Percentiles rank a stretch among this genome's conserved stretches.
Conservation (phyloP, 768 basidiomycete genomes). For the Hirschioporus abietinus region DNA sequence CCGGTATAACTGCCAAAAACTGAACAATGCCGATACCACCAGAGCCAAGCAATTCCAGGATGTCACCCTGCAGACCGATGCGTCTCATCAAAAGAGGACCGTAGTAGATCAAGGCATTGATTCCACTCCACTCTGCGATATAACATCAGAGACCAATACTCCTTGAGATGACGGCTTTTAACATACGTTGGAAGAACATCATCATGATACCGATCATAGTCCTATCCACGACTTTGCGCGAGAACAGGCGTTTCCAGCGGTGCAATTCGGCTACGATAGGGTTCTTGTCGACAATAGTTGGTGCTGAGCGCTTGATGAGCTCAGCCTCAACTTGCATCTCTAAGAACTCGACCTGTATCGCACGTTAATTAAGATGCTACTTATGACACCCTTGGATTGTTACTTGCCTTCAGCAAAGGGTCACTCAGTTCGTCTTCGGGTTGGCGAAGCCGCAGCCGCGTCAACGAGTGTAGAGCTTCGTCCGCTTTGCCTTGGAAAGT, state of each 20-base stretch:
- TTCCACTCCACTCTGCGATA: slow-evolving; percentile 77
- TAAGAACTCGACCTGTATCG: slow-evolving; percentile 56
- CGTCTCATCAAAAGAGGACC: slow-evolving; percentile 66
- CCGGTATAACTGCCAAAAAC: slow-evolving; percentile 69
- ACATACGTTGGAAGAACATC: slow-evolving; percentile 81
- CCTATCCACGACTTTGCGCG: slow-evolving; percentile 45
- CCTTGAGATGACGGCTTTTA: slow-evolving; percentile 5
- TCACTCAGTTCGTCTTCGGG: slow-evolving; percentile 43
- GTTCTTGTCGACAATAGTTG: slow-evolving; percentile 1
- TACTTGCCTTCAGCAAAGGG: slow-evolving; percentile 42
- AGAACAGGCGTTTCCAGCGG: slow-evolving; percentile 56
- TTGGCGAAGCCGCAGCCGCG: slow-evolving; percentile 46
- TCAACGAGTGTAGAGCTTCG: slow-evolving; percentile 55
- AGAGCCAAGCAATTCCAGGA: slow-evolving; percentile 57
- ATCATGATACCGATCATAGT: slow-evolving; percentile 68
- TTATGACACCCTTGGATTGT: background rate
- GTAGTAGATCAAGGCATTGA: slow-evolving; percentile 80
- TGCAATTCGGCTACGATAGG: slow-evolving; percentile 29
- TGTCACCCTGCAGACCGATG: slow-evolving; percentile 58
- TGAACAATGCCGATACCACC: slow-evolving; percentile 80
- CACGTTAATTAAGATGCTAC: background rate
- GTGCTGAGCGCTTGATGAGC: slow-evolving; percentile 37
- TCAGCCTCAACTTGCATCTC: slow-evolving; percentile 70
- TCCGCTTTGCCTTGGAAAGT: slow-evolving; percentile 48
- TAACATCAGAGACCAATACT: background rate